Evolutionary conservation across 352 stramenopile species (phyloP), one percentile per base, ranked within the genome.

Genomic region (Elongisporangium prolatum): DNA sequence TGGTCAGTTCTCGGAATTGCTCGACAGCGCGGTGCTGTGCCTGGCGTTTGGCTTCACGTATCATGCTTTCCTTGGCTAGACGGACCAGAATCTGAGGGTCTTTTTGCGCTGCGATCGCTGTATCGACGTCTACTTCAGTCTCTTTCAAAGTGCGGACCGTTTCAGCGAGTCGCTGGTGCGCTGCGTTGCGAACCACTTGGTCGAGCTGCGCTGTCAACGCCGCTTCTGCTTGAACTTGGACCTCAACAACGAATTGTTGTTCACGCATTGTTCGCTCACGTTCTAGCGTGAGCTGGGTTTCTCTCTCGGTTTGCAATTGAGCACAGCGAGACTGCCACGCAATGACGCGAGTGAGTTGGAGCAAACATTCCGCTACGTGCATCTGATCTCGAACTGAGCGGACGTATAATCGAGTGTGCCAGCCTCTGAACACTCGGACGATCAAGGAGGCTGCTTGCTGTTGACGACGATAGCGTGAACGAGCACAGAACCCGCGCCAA

Each of bases 121-220:
- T 44, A 11, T 44, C 34, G 6, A 44, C 10, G 11, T 44, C 4
- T 44, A 13, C 34, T 17, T 28, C n/a, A 17, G 10, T 17, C 17
- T 54, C 47, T 51, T 49, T 48, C 18, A 60, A n/a, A 0, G 13
- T n/a, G 18, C 11, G 22, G n/a, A 50, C 34, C 7, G 10, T 17
- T 9, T 53, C 47, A n/a, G 52, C 21, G 2, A 60, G 54, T 48
- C 21, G 24, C 17, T 54, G 44, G 18, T 60, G 47, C 47, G 48
- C 48, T 17, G 47, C 10, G 20, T 60, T 60, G 18, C 54, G 54
- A 24, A 60, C 54, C 11, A 54, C 24, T 4, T 48, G 22, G 7
- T 48, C 25, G 18, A 60, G 47, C 2, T 60, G 44, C 44, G n/a
- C n/a, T n/a, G 6, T 34, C 22, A 48, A 25, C 9, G 44, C 9